Evolutionary conservation across 1,139 yeast species (phyloP).

Genomic region (Suhomyces wounanorum): DNA sequence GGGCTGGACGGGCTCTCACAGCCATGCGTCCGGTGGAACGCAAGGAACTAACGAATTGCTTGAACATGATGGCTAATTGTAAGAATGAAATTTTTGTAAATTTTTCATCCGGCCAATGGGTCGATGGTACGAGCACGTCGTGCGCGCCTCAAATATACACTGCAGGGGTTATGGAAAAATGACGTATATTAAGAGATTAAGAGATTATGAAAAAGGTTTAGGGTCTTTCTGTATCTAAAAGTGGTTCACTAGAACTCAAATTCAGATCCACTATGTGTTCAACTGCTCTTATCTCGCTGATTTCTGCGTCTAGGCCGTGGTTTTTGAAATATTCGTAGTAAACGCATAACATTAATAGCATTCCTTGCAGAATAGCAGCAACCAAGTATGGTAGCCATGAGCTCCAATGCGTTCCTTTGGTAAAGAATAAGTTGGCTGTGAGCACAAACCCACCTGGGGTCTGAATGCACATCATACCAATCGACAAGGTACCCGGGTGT

Average conservation of each 20-base stretch:
- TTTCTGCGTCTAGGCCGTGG: slow-evolving; percentile 31
- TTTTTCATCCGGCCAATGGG: slow-evolving; percentile 11
- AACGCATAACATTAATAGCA: slow-evolving; percentile 52
- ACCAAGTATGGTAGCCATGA: slow-evolving; percentile 80
- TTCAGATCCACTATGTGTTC: slow-evolving; percentile 38
- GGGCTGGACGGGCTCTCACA: slow-evolving; percentile 27
- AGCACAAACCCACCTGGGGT: slow-evolving; percentile 89
- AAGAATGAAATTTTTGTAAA: slow-evolving; percentile 4
- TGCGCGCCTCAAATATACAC: not conserved
- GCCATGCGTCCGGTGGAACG: slow-evolving; percentile 23
- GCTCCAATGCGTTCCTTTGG: slow-evolving; percentile 85
- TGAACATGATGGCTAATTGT: slow-evolving; percentile 19
- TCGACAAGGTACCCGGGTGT: slow-evolving; percentile 79
- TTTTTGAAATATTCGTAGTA: slow-evolving; percentile 41
- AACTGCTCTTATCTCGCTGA: slow-evolving; percentile 34
- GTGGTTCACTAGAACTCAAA: slow-evolving; percentile 7
- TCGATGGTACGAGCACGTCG: not conserved
- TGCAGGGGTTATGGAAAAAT: not conserved
- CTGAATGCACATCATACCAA: slow-evolving; percentile 82
- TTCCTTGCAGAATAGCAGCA: slow-evolving; percentile 69
- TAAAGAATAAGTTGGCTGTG: slow-evolving; percentile 66
- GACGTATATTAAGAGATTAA: not conserved
- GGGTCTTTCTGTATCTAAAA: not conserved
- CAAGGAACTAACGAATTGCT: slow-evolving; percentile 22
- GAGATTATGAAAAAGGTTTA: not conserved